These are phyloP conservation scores for Entrophospora sp. DNA, from an alignment of 192 early-diverging fungal species.

Conservation along the genomic window DNA sequence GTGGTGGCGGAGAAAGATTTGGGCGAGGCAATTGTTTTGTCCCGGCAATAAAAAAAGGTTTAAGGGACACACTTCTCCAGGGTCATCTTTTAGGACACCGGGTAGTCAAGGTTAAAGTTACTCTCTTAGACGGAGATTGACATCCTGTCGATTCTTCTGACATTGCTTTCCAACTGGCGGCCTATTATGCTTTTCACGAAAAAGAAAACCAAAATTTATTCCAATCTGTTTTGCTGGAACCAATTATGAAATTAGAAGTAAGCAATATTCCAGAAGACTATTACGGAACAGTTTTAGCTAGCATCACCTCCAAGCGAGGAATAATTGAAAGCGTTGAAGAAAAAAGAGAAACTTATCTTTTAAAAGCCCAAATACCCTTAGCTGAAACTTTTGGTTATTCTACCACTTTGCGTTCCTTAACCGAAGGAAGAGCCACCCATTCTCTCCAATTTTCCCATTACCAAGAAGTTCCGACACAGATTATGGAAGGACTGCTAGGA, in stretches of 20 bases:
- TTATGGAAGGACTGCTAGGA: too few relatives aligned
- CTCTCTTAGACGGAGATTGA: constrained; percentile 83
- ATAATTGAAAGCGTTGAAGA: too few relatives aligned
- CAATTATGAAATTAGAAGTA: constrained; percentile 98
- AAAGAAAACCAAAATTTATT: constrained; percentile 69
- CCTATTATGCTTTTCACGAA: constrained; percentile 82
- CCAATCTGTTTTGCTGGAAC: constrained; percentile 88
- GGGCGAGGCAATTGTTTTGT: too few relatives aligned
- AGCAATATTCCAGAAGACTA: too few relatives aligned
- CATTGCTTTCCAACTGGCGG: constrained; percentile 89
- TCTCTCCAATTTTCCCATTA: too few relatives aligned
- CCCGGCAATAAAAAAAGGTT: constrained; percentile 94
- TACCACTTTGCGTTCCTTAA: constrained; percentile 69
- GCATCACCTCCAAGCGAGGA: too few relatives aligned
- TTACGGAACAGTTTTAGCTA: too few relatives aligned
- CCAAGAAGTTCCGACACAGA: too few relatives aligned
- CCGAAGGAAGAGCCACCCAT: too few relatives aligned
- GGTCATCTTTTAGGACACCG: constrained; percentile 89
- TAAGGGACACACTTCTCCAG: constrained; percentile 78
- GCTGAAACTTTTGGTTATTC: constrained; percentile 81
- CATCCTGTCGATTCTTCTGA: constrained; percentile 96
- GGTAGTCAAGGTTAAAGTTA: constrained; percentile 76
- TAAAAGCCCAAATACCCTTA: constrained; percentile 66
- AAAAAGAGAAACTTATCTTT: too few relatives aligned
- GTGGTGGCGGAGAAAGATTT: constrained; percentile 91